Evolutionary conservation across 306 rosid species (phyloP), one percentile per base, ranked within the genome.

Genomic region (Glycine soja): DNA sequence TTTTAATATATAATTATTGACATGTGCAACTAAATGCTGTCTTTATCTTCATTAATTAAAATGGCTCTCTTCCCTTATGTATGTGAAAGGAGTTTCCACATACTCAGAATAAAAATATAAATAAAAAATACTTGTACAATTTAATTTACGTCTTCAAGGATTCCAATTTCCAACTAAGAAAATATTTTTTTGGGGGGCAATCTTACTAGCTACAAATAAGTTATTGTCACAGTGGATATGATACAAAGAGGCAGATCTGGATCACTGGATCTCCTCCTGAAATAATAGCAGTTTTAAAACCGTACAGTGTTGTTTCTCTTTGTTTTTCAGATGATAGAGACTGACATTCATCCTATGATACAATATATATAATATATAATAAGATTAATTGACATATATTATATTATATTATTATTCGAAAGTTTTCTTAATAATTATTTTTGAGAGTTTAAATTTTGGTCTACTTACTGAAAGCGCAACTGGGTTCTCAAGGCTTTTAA

Each of bases 21-120:
- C 67, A 57, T 79, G 67, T 79, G 61, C 4, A 54, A 10, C 48
- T 34, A 75, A 56, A 56, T 81, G 67, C 42, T 47, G 67, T 70
- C 70, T 32, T 30, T 56, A 81, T 70, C 63, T 66, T 15, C 67
- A 43, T 68, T 78, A 52, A 77, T 48, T 7, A 62, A 47, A 34
- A 16, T 62, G 36, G 45, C 10, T 32, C 24, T 61, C 61, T 7
- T 50, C 46, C 7, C 0, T 57, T 3, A 13, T 3, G 14, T 6
- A 57, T 13, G 11, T 5, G 3, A 58, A 8, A 8, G 62, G 53
- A 73, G 3, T 64, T 43, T 64, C 34, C 16, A 74, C 38, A 68
- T 5, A 15, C 32, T 16, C 3, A 42, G 15, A 40, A n/a, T n/a
- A 14, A 2, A 4, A 66, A 68, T 1, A 3, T 0, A 42, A 40